A percentile compares a stretch with the other conserved stretches of the same genome.
Evolutionary conservation across 2,329 filamentous ascomycete species (phyloP).

Genomic region (Hypoxylon sp.): DNA sequence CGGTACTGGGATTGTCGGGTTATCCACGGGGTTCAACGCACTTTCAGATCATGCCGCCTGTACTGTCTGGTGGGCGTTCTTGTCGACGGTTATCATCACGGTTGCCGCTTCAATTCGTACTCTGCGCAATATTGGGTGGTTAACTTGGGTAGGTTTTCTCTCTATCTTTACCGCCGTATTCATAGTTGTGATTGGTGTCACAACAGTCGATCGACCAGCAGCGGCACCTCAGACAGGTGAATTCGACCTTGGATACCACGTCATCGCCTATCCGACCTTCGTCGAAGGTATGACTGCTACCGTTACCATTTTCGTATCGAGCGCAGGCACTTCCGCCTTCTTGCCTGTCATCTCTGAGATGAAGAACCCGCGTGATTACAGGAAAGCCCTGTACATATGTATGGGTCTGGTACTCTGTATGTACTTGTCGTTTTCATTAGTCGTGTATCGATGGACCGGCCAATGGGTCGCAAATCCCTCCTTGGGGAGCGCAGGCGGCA

Average conservation of each 20-base stretch:
- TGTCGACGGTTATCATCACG: conserved; percentile 64
- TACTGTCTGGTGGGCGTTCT: conserved; percentile 70
- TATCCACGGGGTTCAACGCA: conserved; percentile 72
- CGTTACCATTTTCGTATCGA: conserved; percentile 72
- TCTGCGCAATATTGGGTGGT: conserved; percentile 72
- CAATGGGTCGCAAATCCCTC: conserved; percentile 74
- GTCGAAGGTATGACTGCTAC: conserved; percentile 70
- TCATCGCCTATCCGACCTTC: conserved; percentile 70
- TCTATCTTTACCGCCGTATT: conserved; percentile 71
- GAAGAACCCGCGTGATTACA: conserved; percentile 70
- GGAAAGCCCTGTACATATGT: conserved; percentile 71
- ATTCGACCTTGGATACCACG: conserved; percentile 72
- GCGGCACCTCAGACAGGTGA: conserved; percentile 71
- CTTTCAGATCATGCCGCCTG: conserved; percentile 71
- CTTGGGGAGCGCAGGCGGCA: conserved; percentile 71
- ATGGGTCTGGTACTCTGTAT: conserved; percentile 70
- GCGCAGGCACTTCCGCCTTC: conserved; percentile 72
- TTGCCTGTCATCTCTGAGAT: conserved; percentile 77
- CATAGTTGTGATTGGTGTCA: conserved; percentile 72
- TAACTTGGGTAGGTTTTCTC: conserved; percentile 72
- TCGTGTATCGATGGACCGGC: conserved; percentile 74
- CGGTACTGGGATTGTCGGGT: conserved; percentile 71
- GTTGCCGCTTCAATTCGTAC: conserved; percentile 67
- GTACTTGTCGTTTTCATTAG: conserved; percentile 71
- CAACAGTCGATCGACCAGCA: conserved; percentile 69